phyloP scores from a whole-genome alignment of 148 eudicot species.

The Cornus controversa region DNA sequence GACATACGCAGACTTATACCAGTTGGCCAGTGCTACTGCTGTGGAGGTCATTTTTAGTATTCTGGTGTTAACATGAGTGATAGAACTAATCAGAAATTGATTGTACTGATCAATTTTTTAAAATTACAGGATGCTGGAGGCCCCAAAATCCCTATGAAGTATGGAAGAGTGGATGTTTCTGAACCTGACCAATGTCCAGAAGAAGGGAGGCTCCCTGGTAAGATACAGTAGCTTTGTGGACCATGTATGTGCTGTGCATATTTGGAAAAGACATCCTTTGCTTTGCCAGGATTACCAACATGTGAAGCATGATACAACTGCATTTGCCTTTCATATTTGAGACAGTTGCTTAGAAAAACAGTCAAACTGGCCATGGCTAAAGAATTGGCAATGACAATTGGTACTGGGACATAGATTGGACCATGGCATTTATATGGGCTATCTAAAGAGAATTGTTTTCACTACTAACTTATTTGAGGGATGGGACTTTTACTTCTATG shows the following conservation, averaged over 20 bases:
- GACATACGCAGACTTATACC: slow-evolving; percentile 94
- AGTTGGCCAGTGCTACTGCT: slow-evolving; percentile 97
- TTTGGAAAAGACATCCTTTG: not conserved
- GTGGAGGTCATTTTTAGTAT: slow-evolving; percentile 62
- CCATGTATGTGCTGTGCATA: not conserved
- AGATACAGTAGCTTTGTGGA: slow-evolving; percentile 5
- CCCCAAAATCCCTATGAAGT: slow-evolving; percentile 90
- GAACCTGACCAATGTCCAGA: slow-evolving; percentile 91
- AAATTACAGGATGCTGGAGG: slow-evolving; percentile 92
- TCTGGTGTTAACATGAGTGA: not conserved
- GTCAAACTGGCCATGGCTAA: not conserved
- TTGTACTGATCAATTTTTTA: slow-evolving; percentile 7
- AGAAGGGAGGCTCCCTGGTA: slow-evolving; percentile 99
- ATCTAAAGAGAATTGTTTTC: not conserved
- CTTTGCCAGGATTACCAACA: not conserved
- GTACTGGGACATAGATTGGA: not conserved
- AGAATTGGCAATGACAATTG: not conserved
- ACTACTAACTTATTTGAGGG: not conserved
- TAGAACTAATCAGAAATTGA: not conserved
- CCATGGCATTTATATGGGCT: not conserved
- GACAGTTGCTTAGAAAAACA: not conserved
- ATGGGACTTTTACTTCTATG: not conserved
- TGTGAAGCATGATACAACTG: not conserved
- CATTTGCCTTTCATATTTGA: not conserved
- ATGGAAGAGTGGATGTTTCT: slow-evolving; percentile 91